These are phyloP conservation scores for Myotisia sp. DNA, from an alignment of 2,329 filamentous ascomycete species.

Conservation along the genomic window DNA sequence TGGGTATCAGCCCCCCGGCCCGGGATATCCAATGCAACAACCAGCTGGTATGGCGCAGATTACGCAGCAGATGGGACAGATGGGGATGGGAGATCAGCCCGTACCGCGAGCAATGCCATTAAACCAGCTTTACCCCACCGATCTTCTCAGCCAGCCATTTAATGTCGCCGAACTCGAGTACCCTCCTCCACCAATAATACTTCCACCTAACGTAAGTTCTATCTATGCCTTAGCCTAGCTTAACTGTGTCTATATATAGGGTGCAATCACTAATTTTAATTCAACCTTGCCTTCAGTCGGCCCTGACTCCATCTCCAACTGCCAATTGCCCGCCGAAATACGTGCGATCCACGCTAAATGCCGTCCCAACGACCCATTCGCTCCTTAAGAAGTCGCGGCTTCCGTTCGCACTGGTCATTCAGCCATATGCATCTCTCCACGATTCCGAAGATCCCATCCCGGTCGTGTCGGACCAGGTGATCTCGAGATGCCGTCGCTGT, in stretches of 20 bases:
- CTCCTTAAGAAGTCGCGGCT: slow-evolving; percentile 93
- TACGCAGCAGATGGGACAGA: slow-evolving; percentile 67
- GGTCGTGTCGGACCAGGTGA: slow-evolving; percentile 90
- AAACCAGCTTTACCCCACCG: slow-evolving; percentile 84
- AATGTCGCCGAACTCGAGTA: slow-evolving; percentile 85
- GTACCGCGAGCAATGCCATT: slow-evolving; percentile 38
- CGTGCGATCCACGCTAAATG: slow-evolving; percentile 87
- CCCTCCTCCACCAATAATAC: slow-evolving; percentile 75
- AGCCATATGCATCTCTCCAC: slow-evolving; percentile 85
- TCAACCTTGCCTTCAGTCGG: slow-evolving; percentile 43
- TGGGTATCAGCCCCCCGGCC: slow-evolving; percentile 54
- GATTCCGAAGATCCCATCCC: slow-evolving; percentile 85
- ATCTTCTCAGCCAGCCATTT: slow-evolving; percentile 84
- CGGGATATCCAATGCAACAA: slow-evolving; percentile 48
- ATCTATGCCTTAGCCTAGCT: background rate
- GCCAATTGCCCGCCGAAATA: slow-evolving; percentile 91
- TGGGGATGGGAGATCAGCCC: slow-evolving; percentile 50
- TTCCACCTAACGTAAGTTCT: slow-evolving; percentile 73
- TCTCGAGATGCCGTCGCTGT: slow-evolving; percentile 89
- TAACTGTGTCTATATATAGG: background rate
- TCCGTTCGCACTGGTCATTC: slow-evolving; percentile 88
- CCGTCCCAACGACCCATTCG: slow-evolving; percentile 79
- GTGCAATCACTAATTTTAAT: background rate
- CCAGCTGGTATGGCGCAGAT: slow-evolving; percentile 52
- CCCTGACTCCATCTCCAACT: slow-evolving; percentile 76